These are phyloP conservation scores for Ananas comosus DNA, from an alignment of 176 grass and related monocot genomes.

Conservation along the genomic window DNA sequence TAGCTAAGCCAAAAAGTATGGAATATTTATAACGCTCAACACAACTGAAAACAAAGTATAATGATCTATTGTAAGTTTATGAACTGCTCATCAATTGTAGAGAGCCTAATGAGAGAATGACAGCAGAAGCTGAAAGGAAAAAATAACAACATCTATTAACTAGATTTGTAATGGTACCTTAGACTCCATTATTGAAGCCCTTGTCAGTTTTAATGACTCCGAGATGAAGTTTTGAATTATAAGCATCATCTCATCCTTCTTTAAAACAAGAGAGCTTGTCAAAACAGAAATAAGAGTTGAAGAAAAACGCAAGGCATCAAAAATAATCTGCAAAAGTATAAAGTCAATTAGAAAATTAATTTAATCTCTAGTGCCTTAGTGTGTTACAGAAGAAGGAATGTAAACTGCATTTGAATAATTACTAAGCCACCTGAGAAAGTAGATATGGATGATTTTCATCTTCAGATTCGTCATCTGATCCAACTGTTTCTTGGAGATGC, in stretches of 20 bases:
- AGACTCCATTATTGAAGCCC: conserved; percentile 44
- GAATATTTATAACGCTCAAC: too few relatives aligned
- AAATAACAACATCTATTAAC: too few relatives aligned
- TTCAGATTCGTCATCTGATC: conserved; percentile 38
- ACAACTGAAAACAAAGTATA: too few relatives aligned
- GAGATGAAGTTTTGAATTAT: conserved; percentile 37
- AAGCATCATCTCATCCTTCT: conserved; percentile 24
- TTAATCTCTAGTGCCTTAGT: neutral
- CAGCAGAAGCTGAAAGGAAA: too few relatives aligned
- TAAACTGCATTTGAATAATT: neutral
- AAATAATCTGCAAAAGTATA: conserved; percentile 55
- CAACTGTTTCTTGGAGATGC: conserved; percentile 34
- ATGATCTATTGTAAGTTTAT: too few relatives aligned
- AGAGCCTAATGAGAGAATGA: too few relatives aligned
- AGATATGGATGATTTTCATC: conserved; percentile 60
- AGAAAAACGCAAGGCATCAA: conserved; percentile 44
- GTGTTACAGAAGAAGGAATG: neutral
- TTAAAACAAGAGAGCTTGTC: conserved; percentile 25
- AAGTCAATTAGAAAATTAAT: conserved; percentile 13
- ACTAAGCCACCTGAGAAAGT: conserved; percentile 44
- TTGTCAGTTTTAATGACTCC: conserved; percentile 39
- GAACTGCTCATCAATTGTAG: too few relatives aligned
- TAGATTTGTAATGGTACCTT: conserved; percentile 35
- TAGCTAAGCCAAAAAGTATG: too few relatives aligned
- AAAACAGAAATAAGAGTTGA: conserved; percentile 42